phyloP scores from a whole-genome alignment of 2,329 filamentous ascomycete species.

The Westerdykella ornata region DNA sequence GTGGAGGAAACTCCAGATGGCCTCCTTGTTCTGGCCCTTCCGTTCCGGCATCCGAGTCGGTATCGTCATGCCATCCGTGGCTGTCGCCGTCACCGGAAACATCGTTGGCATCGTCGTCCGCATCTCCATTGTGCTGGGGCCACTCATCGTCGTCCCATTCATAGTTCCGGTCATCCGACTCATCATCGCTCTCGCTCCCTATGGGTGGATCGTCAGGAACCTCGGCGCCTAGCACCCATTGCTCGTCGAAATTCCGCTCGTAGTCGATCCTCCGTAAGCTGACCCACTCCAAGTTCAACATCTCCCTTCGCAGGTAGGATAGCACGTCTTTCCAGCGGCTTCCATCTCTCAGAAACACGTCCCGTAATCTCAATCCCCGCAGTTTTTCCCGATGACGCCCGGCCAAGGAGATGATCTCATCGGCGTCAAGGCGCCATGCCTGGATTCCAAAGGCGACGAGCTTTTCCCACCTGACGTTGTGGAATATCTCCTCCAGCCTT shows the following conservation, averaged over 20 bases:
- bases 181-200: constrained; percentile 41
- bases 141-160: constrained; percentile 24
- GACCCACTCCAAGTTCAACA: constrained; percentile 55
- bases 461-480: constrained; percentile 55
- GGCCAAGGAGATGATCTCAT: constrained; percentile 55
- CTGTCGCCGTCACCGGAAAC: constrained; percentile 25
- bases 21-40: constrained; percentile 36
- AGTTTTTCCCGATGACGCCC: constrained; percentile 51
- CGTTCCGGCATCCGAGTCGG: constrained; percentile 27
- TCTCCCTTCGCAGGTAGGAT: constrained; percentile 49
- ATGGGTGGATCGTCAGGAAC: constrained; percentile 42
- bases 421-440: constrained; percentile 54
- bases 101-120: constrained; percentile 28
- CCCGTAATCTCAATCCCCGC: constrained; percentile 53
- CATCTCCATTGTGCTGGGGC: constrained; percentile 33
- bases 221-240: constrained; percentile 43
- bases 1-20: constrained; percentile 42
- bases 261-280: constrained; percentile 58
- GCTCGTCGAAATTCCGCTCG: constrained; percentile 47
- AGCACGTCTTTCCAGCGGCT: constrained; percentile 58
- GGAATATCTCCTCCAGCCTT: constrained; percentile 56
- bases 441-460: constrained; percentile 59
- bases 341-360: constrained; percentile 55
- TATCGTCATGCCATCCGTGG: constrained; percentile 20
- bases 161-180: constrained; percentile 23